Evolutionary conservation across 2,329 filamentous ascomycete genomes (phyloP), one percentile per base, ranked within the genome.

Genomic region (Diaporthe humulicola): DNA sequence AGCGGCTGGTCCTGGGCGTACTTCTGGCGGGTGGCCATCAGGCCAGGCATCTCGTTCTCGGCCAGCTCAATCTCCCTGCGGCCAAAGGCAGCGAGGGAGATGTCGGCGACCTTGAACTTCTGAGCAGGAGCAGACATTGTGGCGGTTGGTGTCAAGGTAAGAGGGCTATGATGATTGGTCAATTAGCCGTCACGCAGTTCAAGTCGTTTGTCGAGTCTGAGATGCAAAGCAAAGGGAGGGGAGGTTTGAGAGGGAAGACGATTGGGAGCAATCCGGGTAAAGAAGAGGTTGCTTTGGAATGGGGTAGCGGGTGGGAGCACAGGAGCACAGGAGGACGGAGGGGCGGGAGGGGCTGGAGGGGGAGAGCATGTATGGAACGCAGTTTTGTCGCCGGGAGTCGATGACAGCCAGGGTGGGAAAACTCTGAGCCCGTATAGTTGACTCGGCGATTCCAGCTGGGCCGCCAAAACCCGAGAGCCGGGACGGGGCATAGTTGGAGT

Each of bases 1-100:
- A 99, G 91, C 81, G 97, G 97, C 91, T 98, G 96, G 88, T 98
- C 96, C 77, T 86, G 86, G 81, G 94, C 94, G 86, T 98, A 99
- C 91, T 98, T 98, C 84, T 87, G 85, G 84, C 97, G 94, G 83
- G 96, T 98, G 83, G 94, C 92, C 94, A 99, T 98, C 81, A 99
- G 93, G 92, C 97, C 96, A 79, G 96, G 96, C 96, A 98, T 98
- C 90, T 95, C 93, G 85, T 95, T 93, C 87, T 98, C 96, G 83
- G 97, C 96, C 84, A 98, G 92, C 88, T 98, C 96, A 83, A 99
- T 98, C 93, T 99, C 97, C 88, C 96, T 96, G 89, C 97, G 96
- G 88, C 97, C 97, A 85, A 99, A 98, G 87, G 97, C 97, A 85
- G 97, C 96, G 85, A 98, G 93, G 85, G 94, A 95, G 86, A 98